phyloP scores from a whole-genome alignment of 78 protist species.

The Emiliania huxleyi region DNA sequence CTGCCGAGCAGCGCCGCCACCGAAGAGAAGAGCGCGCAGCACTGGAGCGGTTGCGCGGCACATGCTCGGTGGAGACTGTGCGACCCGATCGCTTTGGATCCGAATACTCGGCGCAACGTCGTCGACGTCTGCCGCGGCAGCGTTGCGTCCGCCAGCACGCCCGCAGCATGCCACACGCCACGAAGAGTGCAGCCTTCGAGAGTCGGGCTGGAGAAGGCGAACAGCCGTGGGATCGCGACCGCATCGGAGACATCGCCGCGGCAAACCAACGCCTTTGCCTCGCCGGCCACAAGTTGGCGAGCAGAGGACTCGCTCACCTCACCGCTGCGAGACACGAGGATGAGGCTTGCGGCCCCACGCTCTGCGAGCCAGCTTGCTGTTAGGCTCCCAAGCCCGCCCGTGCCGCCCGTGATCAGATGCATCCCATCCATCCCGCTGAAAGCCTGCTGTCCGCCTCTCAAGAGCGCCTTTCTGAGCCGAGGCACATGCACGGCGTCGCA shows the following conservation, averaged over 20 bases:
- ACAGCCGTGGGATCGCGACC: not conserved
- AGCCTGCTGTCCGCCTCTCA: not conserved
- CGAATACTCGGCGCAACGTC: not conserved
- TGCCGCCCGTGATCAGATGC: conserved; percentile 24
- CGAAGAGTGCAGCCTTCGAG: not conserved
- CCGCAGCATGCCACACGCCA: not conserved
- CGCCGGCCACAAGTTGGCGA: not conserved
- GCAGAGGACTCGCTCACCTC: not conserved
- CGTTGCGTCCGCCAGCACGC: not conserved
- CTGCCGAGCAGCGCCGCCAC: not conserved
- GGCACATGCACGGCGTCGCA: too few relatives aligned
- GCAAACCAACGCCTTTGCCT: not conserved
- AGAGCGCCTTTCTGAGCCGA: too few relatives aligned
- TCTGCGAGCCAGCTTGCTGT: not conserved
- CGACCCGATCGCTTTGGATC: not conserved
- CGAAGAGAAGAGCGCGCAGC: not conserved
- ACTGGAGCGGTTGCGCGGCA: too few relatives aligned
- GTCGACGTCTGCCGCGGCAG: not conserved
- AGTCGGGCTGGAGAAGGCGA: not conserved
- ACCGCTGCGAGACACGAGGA: not conserved
- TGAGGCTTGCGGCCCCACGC: not conserved
- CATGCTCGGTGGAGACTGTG: not conserved
- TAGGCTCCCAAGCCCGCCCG: conserved; percentile 20
- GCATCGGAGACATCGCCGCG: not conserved
- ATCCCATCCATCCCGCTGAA: not conserved